These are phyloP conservation scores for Ganoderma boninense DNA, from an alignment of 1,284 basidiomycete species.

Conservation along the genomic window DNA sequence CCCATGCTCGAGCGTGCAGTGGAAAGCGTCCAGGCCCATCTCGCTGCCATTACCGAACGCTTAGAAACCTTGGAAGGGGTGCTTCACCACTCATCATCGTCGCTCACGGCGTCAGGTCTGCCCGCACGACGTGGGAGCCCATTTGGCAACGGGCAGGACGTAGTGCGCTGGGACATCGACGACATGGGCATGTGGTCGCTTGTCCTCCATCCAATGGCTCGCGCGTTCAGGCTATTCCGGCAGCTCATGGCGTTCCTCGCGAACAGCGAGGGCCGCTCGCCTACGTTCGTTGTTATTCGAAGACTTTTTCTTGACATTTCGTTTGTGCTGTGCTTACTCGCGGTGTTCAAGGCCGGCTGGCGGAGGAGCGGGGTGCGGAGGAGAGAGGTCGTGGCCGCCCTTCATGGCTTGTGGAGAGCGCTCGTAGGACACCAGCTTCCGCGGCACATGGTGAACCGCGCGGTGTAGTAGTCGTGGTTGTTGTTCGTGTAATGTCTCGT, in stretches of 20 bases:
- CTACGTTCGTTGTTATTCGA: slow-evolving; percentile 69
- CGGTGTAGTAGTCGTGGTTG: slow-evolving; percentile 28
- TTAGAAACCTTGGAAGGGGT: slow-evolving; percentile 76
- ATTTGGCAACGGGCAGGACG: slow-evolving; percentile 40
- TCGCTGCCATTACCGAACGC: slow-evolving; percentile 91
- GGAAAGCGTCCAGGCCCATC: slow-evolving; percentile 87
- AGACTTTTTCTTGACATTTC: slow-evolving; percentile 78
- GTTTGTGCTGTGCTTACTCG: slow-evolving; percentile 69
- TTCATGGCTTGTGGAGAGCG: slow-evolving; percentile 74
- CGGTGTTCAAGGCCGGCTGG: slow-evolving; percentile 67
- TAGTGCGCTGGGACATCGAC: slow-evolving; percentile 67
- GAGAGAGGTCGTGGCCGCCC: slow-evolving; percentile 68
- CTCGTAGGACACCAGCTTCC: slow-evolving; percentile 63
- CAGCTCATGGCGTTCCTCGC: slow-evolving; percentile 64
- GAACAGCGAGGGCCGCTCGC: slow-evolving; percentile 64
- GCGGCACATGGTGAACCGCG: slow-evolving; percentile 59
- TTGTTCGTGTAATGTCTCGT: slow-evolving; percentile 1
- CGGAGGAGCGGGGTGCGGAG: slow-evolving; percentile 71
- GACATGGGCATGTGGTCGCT: slow-evolving; percentile 85
- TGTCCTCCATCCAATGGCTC: slow-evolving; percentile 68
- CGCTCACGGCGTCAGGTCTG: slow-evolving; percentile 34
- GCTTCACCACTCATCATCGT: slow-evolving; percentile 46
- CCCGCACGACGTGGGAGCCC: slow-evolving; percentile 47
- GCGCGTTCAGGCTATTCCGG: slow-evolving; percentile 55
- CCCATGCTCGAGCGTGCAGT: slow-evolving; percentile 72